Conservation (phyloP, 202 grass and related monocot species). For the Panicum virgatum region DNA sequence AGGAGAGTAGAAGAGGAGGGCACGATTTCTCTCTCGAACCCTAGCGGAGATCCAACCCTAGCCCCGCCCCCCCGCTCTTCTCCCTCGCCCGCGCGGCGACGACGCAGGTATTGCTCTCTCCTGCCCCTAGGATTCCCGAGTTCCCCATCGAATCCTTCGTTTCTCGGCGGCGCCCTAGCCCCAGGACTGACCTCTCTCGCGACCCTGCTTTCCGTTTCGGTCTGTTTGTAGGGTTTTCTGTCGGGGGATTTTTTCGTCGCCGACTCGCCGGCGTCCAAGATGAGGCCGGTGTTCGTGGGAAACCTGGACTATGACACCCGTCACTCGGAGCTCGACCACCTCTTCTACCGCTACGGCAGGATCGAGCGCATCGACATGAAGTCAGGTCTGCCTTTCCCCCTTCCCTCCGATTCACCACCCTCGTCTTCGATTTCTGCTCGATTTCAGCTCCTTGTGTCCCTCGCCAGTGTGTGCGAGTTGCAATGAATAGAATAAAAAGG, state of each 20-base stretch:
- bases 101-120: not conserved
- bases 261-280: constrained; percentile 12
- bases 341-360: constrained; percentile 86
- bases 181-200: not conserved
- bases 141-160: not conserved
- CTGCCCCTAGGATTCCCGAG: not conserved
- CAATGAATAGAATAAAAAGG: not conserved
- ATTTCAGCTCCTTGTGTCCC: not conserved
- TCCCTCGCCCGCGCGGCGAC: not conserved
- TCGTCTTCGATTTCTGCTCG: not conserved
- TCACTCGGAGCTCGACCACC: constrained; percentile 88
- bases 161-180: not conserved
- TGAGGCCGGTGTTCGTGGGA: constrained; percentile 95
- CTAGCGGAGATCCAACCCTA: too few species aligned
- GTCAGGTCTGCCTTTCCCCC: constrained; percentile 43
- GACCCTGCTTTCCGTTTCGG: not conserved
- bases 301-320: constrained; percentile 91
- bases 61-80: too few species aligned
- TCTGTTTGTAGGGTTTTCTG: not conserved
- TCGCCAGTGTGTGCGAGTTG: not conserved
- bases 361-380: constrained; percentile 98
- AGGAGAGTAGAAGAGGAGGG: too few species aligned
- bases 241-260: not conserved
- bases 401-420: too few species aligned
- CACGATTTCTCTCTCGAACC: not conserved